Evolutionary conservation across 768 basidiomycete species (phyloP).

Genomic region (Cystofilobasidium capitatum): DNA sequence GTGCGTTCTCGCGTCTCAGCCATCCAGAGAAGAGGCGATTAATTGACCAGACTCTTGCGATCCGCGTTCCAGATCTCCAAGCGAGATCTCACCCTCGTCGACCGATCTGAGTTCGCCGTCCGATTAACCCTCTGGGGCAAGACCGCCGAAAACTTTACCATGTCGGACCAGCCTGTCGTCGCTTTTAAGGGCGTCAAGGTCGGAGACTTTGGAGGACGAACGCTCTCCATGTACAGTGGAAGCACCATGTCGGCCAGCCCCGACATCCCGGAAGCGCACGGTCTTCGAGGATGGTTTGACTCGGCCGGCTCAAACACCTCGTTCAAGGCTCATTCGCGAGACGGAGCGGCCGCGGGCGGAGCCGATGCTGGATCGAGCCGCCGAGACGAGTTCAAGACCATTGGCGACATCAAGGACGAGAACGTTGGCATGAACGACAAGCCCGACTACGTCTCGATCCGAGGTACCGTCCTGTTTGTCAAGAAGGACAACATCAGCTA

Average conservation of each 20-base stretch:
- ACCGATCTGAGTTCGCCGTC: constrained; percentile 65
- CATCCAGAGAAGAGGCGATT: neutral
- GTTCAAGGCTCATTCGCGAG: constrained; percentile 63
- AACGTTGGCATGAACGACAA: constrained; percentile 68
- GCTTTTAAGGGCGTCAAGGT: constrained; percentile 93
- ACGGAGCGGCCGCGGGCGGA: constrained; percentile 34
- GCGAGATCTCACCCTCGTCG: constrained; percentile 80
- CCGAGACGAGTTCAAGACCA: constrained; percentile 49
- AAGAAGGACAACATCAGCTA: constrained; percentile 66
- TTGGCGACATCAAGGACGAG: constrained; percentile 68
- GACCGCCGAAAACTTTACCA: constrained; percentile 31
- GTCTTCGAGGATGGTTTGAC: constrained; percentile 79
- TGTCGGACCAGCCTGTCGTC: constrained; percentile 56
- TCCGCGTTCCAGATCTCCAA: constrained; percentile 56
- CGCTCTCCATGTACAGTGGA: constrained; percentile 69
- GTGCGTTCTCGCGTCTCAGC: constrained; percentile 41
- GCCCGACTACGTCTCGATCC: constrained; percentile 64
- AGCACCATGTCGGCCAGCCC: constrained; percentile 78
- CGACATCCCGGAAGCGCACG: constrained; percentile 79
- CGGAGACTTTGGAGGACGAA: constrained; percentile 80
- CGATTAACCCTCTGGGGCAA: constrained; percentile 92
- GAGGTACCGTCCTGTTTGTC: constrained; percentile 81
- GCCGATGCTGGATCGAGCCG: constrained; percentile 35
- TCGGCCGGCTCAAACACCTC: constrained; percentile 51
- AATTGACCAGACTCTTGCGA: neutral